A percentile compares a stretch with the other conserved stretches of the same genome.
Conservation (phyloP, 2,329 filamentous ascomycete genomes). For the Plectosphaerella cucumerina region DNA sequence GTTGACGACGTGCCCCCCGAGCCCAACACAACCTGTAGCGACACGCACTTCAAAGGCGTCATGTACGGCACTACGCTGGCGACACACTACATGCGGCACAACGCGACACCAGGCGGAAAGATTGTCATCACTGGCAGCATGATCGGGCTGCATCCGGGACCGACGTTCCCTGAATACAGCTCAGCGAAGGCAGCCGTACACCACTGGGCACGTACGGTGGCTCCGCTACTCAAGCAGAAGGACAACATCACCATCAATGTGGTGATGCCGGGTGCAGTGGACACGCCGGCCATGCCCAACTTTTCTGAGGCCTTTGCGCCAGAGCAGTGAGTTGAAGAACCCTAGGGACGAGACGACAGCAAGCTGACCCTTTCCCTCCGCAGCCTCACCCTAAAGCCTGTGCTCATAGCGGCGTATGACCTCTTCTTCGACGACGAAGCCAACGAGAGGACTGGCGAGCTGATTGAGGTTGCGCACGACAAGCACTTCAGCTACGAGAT, state of each 20-base stretch:
- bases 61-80: constrained; percentile 44
- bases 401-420: constrained; percentile 7
- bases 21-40: constrained; percentile 39
- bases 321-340: constrained; percentile 15
- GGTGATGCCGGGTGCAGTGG: constrained; percentile 42
- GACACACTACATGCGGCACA: constrained; percentile 49
- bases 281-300: constrained; percentile 37
- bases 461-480: constrained; percentile 13
- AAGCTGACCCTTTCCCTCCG: not conserved
- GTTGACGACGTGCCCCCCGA: constrained; percentile 29
- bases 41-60: constrained; percentile 46
- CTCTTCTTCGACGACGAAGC: constrained; percentile 11
- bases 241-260: constrained; percentile 45
- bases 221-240: constrained; percentile 34
- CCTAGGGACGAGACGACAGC: not conserved
- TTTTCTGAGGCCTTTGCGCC: constrained; percentile 35
- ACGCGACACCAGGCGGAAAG: constrained; percentile 34
- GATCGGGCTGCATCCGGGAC: constrained; percentile 36
- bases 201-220: constrained; percentile 32
- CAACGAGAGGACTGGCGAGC: constrained; percentile 8
- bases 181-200: constrained; percentile 44
- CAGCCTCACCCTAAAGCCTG: constrained; percentile 5
- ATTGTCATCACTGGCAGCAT: constrained; percentile 40
- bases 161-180: constrained; percentile 42
- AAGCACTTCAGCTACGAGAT: constrained; percentile 4